A percentile compares a stretch with the other conserved stretches of the same genome.
These are phyloP conservation scores for Sugiyamaella floridensis DNA, from an alignment of 805 yeast species.

Conservation along the genomic window DNA sequence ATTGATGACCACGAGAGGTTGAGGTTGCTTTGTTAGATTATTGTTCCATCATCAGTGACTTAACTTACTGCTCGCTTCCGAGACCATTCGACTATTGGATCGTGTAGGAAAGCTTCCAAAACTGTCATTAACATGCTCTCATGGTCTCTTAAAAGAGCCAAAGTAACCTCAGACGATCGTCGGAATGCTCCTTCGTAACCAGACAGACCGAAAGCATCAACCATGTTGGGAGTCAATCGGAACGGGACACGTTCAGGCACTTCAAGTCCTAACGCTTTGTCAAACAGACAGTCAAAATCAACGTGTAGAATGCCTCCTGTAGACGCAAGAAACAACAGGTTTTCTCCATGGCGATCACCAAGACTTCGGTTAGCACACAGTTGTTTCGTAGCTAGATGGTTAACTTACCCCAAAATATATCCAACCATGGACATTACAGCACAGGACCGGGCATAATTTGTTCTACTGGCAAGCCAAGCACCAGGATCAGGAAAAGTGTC, in stretches of 20 bases:
- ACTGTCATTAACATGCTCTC: slow-evolving; percentile 84
- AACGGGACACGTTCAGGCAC: slow-evolving; percentile 95
- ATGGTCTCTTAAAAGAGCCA: slow-evolving; percentile 61
- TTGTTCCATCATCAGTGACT: slow-evolving; percentile 18
- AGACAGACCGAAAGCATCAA: slow-evolving; percentile 81
- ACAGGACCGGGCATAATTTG: slow-evolving; percentile 63
- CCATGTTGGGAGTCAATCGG: slow-evolving; percentile 78
- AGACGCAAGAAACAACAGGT: slow-evolving; percentile 63
- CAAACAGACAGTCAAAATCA: slow-evolving; percentile 94
- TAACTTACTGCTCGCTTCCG: slow-evolving; percentile 27
- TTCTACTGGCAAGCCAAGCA: slow-evolving; percentile 77
- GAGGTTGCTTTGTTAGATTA: slow-evolving; percentile 14
- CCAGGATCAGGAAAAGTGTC: slow-evolving; percentile 86
- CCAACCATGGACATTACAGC: slow-evolving; percentile 99
- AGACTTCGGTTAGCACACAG: slow-evolving; percentile 27
- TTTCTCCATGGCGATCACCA: slow-evolving; percentile 96
- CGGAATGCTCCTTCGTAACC: slow-evolving; percentile 89
- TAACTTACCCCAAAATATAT: slow-evolving; percentile 59
- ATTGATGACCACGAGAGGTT: slow-evolving; percentile 10
- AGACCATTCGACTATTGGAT: slow-evolving; percentile 81
- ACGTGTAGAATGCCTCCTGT: slow-evolving; percentile 84
- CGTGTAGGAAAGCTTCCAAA: slow-evolving; percentile 86
- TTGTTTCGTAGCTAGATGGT: background rate
- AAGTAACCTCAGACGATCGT: slow-evolving; percentile 76
- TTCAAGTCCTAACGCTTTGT: slow-evolving; percentile 59